A percentile compares a stretch with the other conserved stretches of the same genome.
These are phyloP conservation scores for Apophysomyces sp. DNA, from an alignment of 371 early-diverging fungal species.

Conservation along the genomic window DNA sequence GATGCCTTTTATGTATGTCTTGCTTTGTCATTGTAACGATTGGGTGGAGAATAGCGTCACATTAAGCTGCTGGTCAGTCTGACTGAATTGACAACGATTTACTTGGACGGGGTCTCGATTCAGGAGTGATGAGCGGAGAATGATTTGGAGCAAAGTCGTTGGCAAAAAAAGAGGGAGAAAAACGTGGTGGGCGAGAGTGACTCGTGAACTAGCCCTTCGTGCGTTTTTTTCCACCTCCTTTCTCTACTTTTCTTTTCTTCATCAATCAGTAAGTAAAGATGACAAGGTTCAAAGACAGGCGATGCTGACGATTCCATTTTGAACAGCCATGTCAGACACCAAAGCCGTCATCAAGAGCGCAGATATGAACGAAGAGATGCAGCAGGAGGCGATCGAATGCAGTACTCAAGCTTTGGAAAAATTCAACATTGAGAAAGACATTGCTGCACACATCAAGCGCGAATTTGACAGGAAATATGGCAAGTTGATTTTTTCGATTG, in stretches of 20 bases:
- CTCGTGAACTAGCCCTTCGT: background rate
- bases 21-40: too few relatives aligned
- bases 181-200: background rate
- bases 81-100: too few relatives aligned
- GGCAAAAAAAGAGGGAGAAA: background rate
- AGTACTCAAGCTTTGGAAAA: conserved; percentile 92
- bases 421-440: conserved; percentile 96
- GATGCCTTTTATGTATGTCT: too few relatives aligned
- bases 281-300: background rate
- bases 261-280: background rate
- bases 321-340: conserved; percentile 57
- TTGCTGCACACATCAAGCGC: conserved; percentile 95
- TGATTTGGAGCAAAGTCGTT: background rate
- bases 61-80: too few relatives aligned
- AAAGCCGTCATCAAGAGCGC: conserved; percentile 95
- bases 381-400: conserved; percentile 91
- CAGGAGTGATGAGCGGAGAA: background rate
- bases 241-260: background rate
- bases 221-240: background rate
- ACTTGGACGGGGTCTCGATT: too few relatives aligned
- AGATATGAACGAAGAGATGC: conserved; percentile 98
- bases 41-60: too few relatives aligned
- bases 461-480: conserved; percentile 97
- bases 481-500: conserved; percentile 11
- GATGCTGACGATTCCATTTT: background rate